These are phyloP conservation scores for Malus sieversii DNA, from an alignment of 306 rosid species.

Conservation along the genomic window DNA sequence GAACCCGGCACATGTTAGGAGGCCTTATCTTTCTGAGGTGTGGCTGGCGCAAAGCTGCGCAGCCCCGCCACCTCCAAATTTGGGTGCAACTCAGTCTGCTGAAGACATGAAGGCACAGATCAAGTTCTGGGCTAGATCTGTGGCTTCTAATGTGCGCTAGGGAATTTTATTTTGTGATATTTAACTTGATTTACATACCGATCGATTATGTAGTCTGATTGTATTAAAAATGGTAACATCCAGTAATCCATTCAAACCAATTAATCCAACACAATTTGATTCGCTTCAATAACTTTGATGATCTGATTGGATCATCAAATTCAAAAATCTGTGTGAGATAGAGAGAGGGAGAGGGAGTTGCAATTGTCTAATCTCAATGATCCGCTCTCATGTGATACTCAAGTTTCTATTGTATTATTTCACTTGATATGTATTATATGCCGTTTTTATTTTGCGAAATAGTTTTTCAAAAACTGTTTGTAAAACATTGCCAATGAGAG, in stretches of 20 bases:
- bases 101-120: slow-evolving; percentile 66
- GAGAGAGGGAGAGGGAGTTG: neutral
- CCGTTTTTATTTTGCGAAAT: no score
- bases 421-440: no score
- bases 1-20: slow-evolving; percentile 37
- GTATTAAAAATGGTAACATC: neutral
- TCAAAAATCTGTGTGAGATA: no score
- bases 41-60: slow-evolving; percentile 58
- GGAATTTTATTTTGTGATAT: neutral
- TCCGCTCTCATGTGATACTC: no score
- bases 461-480: no score
- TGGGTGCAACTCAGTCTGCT: slow-evolving; percentile 39
- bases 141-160: slow-evolving; percentile 64
- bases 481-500: no score
- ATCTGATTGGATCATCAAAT: neutral
- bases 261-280: neutral
- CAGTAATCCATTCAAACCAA: neutral
- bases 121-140: slow-evolving; percentile 90
- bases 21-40: slow-evolving; percentile 90
- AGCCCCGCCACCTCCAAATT: slow-evolving; percentile 53
- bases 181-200: neutral
- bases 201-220: neutral
- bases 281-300: no score
- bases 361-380: neutral
- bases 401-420: no score